Conservation (phyloP, 2,329 filamentous ascomycete genomes). For the Hymenoscyphus scutula region DNA sequence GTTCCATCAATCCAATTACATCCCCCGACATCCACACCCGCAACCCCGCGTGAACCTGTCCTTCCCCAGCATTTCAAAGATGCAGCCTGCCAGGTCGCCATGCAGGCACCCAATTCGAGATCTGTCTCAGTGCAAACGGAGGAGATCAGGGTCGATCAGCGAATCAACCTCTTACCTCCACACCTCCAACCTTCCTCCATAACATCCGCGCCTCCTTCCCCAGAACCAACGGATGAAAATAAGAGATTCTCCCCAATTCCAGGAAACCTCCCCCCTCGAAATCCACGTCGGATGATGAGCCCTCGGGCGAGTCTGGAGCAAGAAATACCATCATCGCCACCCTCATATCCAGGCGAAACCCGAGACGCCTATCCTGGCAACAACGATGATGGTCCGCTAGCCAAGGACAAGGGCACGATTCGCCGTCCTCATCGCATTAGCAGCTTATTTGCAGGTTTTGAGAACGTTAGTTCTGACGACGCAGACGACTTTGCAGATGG, state of each 20-base stretch:
- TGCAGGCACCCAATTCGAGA: constrained; percentile 44
- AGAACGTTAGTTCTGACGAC: constrained; percentile 67
- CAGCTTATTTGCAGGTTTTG: constrained; percentile 84
- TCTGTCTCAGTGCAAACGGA: constrained; percentile 74
- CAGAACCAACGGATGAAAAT: constrained; percentile 39
- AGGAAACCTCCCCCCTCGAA: constrained; percentile 55
- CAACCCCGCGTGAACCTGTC: constrained; percentile 69
- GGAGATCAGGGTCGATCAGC: constrained; percentile 79
- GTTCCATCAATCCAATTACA: constrained; percentile 91
- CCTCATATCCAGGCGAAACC: constrained; percentile 40
- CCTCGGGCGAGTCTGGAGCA: constrained; percentile 46
- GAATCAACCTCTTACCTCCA: constrained; percentile 69
- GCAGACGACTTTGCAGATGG: constrained; percentile 59
- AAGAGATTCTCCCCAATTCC: constrained; percentile 52
- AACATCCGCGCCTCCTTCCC: constrained; percentile 57
- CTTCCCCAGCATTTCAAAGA: constrained; percentile 82
- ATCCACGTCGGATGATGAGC: constrained; percentile 53
- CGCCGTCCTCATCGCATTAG: constrained; percentile 72
- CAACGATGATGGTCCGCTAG: constrained; percentile 75
- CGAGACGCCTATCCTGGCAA: constrained; percentile 73
- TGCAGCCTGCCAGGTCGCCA: constrained; percentile 74
- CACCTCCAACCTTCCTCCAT: constrained; percentile 80
- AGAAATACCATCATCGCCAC: constrained; percentile 49
- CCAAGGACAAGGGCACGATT: constrained; percentile 51
- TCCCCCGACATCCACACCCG: constrained; percentile 80